phyloP scores from a whole-genome alignment of 225 moss, liverwort and hornwort species.

The Asterella californica region DNA sequence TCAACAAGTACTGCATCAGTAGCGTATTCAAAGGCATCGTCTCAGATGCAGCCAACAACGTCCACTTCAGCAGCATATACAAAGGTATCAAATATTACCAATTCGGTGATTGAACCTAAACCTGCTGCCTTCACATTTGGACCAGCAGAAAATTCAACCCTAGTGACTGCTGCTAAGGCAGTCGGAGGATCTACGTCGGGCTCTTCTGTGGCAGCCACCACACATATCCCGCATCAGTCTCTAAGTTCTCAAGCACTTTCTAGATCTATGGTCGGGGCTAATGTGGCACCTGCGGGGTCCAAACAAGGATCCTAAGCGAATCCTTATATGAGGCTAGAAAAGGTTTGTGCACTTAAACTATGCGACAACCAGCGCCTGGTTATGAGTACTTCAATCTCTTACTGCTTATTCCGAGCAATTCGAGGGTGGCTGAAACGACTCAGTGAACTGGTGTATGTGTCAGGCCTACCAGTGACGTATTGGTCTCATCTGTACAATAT shows the following conservation, averaged over 20 bases:
- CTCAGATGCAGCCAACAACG: constrained; percentile 32
- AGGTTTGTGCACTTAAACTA: not conserved
- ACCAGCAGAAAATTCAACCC: constrained; percentile 34
- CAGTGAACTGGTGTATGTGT: constrained; percentile 14
- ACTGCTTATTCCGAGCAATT: not conserved
- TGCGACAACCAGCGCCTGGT: not conserved
- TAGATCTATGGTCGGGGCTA: constrained; percentile 20
- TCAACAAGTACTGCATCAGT: constrained; percentile 16
- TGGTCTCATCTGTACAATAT: constrained; percentile 20
- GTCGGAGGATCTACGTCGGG: constrained; percentile 15
- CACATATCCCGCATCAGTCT: constrained; percentile 25
- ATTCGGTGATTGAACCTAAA: constrained; percentile 36
- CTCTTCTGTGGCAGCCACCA: constrained; percentile 12
- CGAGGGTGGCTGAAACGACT: constrained; percentile 3
- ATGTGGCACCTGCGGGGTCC: constrained; percentile 15
- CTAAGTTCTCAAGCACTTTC: constrained; percentile 26
- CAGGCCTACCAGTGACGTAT: constrained; percentile 12
- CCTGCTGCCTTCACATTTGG: constrained; percentile 56
- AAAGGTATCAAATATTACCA: constrained; percentile 34
- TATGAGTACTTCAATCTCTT: not conserved
- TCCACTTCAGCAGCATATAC: constrained; percentile 28
- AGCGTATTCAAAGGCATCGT: constrained; percentile 33
- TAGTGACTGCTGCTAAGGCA: constrained; percentile 14
- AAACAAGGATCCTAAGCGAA: constrained; percentile 12
- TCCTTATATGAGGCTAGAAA: not conserved